Evolutionary conservation across 495 filamentous ascomycete genomes (phyloP).

Genomic region (Hypomontagnella submonticulosa): DNA sequence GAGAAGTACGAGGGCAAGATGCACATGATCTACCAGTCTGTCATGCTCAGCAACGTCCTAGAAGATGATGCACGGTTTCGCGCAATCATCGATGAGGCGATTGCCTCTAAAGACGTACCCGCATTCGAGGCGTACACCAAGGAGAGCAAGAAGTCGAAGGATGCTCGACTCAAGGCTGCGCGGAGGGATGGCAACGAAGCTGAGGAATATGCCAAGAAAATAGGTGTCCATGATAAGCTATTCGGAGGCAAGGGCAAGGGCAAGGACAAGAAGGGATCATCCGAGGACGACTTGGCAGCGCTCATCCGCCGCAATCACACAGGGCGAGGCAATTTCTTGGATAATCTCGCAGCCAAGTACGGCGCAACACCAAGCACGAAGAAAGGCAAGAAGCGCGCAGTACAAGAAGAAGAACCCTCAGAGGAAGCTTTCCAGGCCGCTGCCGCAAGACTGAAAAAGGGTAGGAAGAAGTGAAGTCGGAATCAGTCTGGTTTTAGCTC

Average conservation of each 20-base stretch:
- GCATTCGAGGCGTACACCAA: conserved; percentile 73
- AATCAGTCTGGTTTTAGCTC: not conserved
- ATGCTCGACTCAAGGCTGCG: conserved; percentile 71
- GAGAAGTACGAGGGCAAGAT: conserved; percentile 74
- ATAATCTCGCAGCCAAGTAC: conserved; percentile 80
- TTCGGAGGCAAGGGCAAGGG: conserved; percentile 55
- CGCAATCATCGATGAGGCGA: conserved; percentile 81
- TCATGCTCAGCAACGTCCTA: conserved; percentile 86
- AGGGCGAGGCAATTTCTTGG: conserved; percentile 65
- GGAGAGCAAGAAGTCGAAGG: conserved; percentile 72
- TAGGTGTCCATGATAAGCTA: conserved; percentile 72
- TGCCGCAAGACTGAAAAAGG: conserved; percentile 57
- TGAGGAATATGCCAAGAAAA: conserved; percentile 73
- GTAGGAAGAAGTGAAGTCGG: conserved; percentile 46
- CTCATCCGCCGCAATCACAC: conserved; percentile 56
- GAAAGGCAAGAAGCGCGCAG: conserved; percentile 62
- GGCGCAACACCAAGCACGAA: conserved; percentile 55
- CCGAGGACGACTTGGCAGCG: conserved; percentile 55
- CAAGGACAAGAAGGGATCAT: conserved; percentile 53
- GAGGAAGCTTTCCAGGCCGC: conserved; percentile 75
- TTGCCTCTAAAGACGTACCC: conserved; percentile 71
- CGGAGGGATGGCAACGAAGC: conserved; percentile 77
- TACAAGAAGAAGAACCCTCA: conserved; percentile 65
- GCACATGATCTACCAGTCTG: conserved; percentile 76
- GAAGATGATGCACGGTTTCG: conserved; percentile 91